A percentile compares a stretch with the other conserved stretches of the same genome.
Evolutionary conservation across 108 stramenopile genomes (phyloP).

Genomic region (Nannochloropsis gaditana): DNA sequence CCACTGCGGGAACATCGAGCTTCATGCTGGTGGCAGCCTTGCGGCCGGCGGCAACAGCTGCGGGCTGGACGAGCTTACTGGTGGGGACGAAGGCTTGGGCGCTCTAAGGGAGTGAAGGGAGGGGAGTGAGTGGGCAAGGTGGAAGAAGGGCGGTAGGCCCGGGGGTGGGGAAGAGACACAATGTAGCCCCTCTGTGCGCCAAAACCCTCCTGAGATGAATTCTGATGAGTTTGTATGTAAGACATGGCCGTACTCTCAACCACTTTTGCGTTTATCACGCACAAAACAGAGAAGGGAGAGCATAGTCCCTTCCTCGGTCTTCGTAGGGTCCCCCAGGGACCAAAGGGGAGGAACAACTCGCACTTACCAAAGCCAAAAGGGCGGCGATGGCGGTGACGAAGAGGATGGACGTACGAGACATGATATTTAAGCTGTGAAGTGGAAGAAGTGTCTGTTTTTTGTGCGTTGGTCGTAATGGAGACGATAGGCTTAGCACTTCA

Average conservation of each 20-base stretch:
- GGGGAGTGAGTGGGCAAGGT: not conserved
- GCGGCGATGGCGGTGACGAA: slow-evolving; percentile 19
- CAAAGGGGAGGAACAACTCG: not conserved
- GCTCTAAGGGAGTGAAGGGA: not conserved
- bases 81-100: slow-evolving; percentile 6
- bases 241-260: too few species aligned
- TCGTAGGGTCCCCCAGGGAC: too few species aligned
- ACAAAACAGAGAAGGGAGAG: too few species aligned
- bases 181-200: not conserved
- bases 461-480: too few species aligned
- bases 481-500: too few species aligned
- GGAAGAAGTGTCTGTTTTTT: not conserved
- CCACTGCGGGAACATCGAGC: slow-evolving; percentile 8
- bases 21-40: slow-evolving; percentile 15
- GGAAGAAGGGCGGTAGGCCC: not conserved
- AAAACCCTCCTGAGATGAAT: not conserved
- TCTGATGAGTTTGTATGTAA: too few species aligned
- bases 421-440: not conserved
- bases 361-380: slow-evolving; percentile 19
- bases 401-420: not conserved
- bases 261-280: too few species aligned
- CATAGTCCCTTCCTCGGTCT: too few species aligned
- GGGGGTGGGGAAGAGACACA: not conserved
- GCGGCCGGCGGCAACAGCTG: not conserved
- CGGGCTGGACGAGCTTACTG: not conserved